Evolutionary conservation across 2,329 filamentous ascomycete species (phyloP).

Genomic region (Scleromitrula shiraiana): DNA sequence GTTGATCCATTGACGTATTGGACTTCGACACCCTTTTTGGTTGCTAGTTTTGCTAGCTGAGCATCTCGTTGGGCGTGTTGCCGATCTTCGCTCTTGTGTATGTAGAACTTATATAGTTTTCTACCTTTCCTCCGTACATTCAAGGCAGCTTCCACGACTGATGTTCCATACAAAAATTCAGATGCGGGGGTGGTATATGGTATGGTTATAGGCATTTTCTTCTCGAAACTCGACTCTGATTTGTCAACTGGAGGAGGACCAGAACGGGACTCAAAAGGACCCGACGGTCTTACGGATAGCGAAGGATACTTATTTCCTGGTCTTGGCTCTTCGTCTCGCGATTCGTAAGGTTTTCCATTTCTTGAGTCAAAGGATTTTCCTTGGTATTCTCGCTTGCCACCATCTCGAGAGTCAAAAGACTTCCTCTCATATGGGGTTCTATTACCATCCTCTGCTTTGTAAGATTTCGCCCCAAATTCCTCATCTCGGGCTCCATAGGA

Average conservation of each 20-base stretch:
- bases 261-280: background rate
- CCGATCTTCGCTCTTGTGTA: conserved; percentile 54
- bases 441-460: no score
- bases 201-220: conserved; percentile 34
- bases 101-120: conserved; percentile 76
- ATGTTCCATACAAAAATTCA: conserved; percentile 82
- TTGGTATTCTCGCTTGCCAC: background rate
- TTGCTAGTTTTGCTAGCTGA: conserved; percentile 40
- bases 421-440: background rate
- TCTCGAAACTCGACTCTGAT: conserved; percentile 14
- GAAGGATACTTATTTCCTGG: no score
- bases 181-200: conserved; percentile 79
- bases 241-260: background rate
- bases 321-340: background rate
- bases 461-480: no score
- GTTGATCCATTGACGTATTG: conserved; percentile 46
- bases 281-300: background rate
- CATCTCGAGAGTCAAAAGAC: background rate
- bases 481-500: background rate
- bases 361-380: background rate
- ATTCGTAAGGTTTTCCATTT: background rate
- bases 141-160: conserved; percentile 73
- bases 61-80: conserved; percentile 40
- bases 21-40: conserved; percentile 43
- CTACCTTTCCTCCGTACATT: conserved; percentile 50